Base-by-base conservation (phyloP, 192 early-diverging fungal genomes). In the Coemansia interrupta region DNA sequence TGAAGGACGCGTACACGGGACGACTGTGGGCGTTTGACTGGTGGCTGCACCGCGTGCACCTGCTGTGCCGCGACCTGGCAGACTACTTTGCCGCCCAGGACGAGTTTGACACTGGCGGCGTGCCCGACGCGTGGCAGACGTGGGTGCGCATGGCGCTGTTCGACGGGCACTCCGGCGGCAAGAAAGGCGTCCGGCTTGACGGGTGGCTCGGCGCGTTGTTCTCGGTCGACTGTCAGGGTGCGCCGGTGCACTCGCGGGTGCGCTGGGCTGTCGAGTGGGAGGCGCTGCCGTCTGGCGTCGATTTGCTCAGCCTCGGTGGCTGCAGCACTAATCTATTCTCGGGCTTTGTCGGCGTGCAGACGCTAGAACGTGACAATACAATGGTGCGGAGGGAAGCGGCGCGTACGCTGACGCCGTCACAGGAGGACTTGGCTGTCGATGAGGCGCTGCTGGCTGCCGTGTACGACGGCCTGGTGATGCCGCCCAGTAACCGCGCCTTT, bases 271-370 rank as follows among this genome's bases (percentile, higher is more conserved):
- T 71, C 9, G 68, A 67, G 23, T 77, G 73, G 73, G 57, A 70
- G 18, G 45, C 22, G 4, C 56, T 77, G 46, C 73, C 73, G 23
- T 63, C 73, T n/a, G 73, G 73, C 39, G 59, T 77, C 9, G 73
- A 77, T 46, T 49, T 77, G 47, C 57, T 70, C 60, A 55, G 64
- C 4, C 24, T 66, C 11, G 32, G 28, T 5, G 26, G 56, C 36
- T 17, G 38, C 19, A 2, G 63, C 55, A 26, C 63, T 13, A 77
- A 77, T 29, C 7, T 77, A 56, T 77, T 70, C 32, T 77, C 73
- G 26, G 73, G 73, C 44, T 77, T 77, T 63, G 73, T 77, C 15
- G 73, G 73, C 49, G 58, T 64, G 29, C 73, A 77, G 73, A 46
- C 51, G 57, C 51, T 77, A 17, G 28, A 51, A 13, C 48, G 54